phyloP scores from a whole-genome alignment of 345 rosid genomes.

The Salix koriyanagi region DNA sequence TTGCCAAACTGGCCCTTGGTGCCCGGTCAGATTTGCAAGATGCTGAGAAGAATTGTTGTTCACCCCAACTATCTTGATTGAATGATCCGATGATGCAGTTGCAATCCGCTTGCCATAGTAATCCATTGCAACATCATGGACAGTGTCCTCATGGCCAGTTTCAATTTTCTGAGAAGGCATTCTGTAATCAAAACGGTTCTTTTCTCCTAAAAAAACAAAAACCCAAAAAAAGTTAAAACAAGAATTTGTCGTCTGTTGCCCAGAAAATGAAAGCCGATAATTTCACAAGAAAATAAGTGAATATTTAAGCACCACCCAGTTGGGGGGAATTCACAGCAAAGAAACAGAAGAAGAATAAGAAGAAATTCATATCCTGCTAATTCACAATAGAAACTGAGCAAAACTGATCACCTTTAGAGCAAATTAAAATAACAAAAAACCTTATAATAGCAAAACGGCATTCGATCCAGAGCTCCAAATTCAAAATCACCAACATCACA shows the following conservation, averaged over 20 bases:
- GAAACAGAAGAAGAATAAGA: no score
- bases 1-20: slow-evolving; percentile 19
- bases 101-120: slow-evolving; percentile 34
- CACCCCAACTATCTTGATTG: slow-evolving; percentile 26
- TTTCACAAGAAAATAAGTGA: background rate
- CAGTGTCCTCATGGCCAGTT: slow-evolving; percentile 30
- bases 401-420: background rate
- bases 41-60: slow-evolving; percentile 27
- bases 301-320: background rate
- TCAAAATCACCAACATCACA: background rate
- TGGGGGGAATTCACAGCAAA: background rate
- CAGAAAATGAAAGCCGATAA: background rate
- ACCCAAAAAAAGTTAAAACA: background rate
- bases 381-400: background rate
- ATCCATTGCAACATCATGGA: slow-evolving; percentile 36
- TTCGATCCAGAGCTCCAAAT: background rate
- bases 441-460: no score
- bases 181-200: background rate
- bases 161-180: slow-evolving; percentile 34
- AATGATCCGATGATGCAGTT: slow-evolving; percentile 27
- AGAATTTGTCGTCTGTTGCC: background rate
- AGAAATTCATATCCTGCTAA: background rate
- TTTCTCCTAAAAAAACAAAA: background rate
- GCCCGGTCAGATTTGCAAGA: slow-evolving; percentile 12
- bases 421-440: background rate